These are phyloP conservation scores for Albophoma yamanashiensis DNA, from an alignment of 2,329 filamentous ascomycete species.

Conservation along the genomic window DNA sequence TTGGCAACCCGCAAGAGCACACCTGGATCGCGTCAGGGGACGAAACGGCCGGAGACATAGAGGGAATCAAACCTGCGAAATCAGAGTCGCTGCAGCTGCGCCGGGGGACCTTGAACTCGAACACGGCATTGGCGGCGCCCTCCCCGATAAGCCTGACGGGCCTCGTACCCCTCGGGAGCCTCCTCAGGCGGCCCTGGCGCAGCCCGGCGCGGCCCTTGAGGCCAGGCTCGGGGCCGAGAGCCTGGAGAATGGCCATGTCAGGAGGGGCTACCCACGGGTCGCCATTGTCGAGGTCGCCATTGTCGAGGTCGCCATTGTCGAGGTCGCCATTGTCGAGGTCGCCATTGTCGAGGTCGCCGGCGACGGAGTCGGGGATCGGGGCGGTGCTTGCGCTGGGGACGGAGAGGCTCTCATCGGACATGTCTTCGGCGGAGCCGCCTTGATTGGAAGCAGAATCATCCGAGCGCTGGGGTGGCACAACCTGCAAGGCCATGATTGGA, in stretches of 20 bases:
- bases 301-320: no score
- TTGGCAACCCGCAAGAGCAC: conserved; percentile 29
- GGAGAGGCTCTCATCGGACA: conserved; percentile 5
- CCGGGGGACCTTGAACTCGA: conserved; percentile 40
- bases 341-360: conserved; percentile 5
- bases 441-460: conserved; percentile 11
- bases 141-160: conserved; percentile 43
- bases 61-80: conserved; percentile 22
- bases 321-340: no score
- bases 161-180: conserved; percentile 21
- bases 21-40: conserved; percentile 10
- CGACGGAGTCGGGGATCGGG: conserved; percentile 1
- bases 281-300: conserved; percentile 6
- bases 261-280: conserved; percentile 10
- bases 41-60: background rate
- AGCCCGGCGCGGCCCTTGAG: conserved; percentile 1
- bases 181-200: conserved; percentile 13
- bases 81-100: conserved; percentile 16
- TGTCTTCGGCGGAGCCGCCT: conserved; percentile 8
- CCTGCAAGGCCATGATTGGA: conserved; percentile 16
- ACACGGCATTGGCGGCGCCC: conserved; percentile 70
- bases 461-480: conserved; percentile 10
- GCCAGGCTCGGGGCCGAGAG: conserved; percentile 5
- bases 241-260: conserved; percentile 13
- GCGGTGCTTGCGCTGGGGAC: conserved; percentile 2